A percentile compares a stretch with the other conserved stretches of the same genome.
Evolutionary conservation across 805 yeast species (phyloP).

Genomic region (Saccharomycodes ludwigii): DNA sequence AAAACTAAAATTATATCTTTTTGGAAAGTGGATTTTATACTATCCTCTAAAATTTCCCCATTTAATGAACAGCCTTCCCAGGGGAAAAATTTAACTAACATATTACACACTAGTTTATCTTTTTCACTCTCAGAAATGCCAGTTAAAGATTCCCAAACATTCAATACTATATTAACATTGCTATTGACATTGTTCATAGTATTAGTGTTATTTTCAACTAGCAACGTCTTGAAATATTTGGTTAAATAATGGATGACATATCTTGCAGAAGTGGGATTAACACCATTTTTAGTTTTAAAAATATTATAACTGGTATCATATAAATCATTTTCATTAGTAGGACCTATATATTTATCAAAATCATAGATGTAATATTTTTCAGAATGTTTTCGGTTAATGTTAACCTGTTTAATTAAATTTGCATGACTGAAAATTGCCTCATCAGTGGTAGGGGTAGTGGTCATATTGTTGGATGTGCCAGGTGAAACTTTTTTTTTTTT

Average conservation of each 20-base stretch:
- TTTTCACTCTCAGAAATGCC: conserved; percentile 22
- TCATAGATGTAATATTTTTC: conserved; percentile 25
- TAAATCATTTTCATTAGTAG: conserved; percentile 5
- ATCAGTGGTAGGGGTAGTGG: too few relatives aligned
- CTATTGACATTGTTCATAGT: conserved; percentile 9
- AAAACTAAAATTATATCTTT: conserved; percentile 18
- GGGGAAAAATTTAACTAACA: conserved; percentile 23
- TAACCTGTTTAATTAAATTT: conserved; percentile 18
- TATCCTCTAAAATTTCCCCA: conserved; percentile 18
- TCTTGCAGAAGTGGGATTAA: conserved; percentile 24
- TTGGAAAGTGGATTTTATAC: conserved; percentile 11
- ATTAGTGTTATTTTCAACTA: conserved; percentile 10
- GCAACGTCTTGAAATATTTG: conserved; percentile 17
- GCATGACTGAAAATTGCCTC: conserved; percentile 10
- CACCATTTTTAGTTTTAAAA: conserved; percentile 11
- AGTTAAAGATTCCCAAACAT: conserved; percentile 25
- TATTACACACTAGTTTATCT: conserved; percentile 11
- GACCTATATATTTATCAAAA: conserved; percentile 14
- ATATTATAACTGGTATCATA: conserved; percentile 10
- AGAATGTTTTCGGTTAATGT: conserved; percentile 16
- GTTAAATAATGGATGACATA: conserved; percentile 25
- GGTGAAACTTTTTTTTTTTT: too few relatives aligned
- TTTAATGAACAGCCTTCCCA: conserved; percentile 26
- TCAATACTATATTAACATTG: conserved; percentile 14
- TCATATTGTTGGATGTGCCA: too few relatives aligned